Evolutionary conservation across 1,139 yeast genomes (phyloP), one percentile per base, ranked within the genome.

Genomic region (Suhomyces taliae): DNA sequence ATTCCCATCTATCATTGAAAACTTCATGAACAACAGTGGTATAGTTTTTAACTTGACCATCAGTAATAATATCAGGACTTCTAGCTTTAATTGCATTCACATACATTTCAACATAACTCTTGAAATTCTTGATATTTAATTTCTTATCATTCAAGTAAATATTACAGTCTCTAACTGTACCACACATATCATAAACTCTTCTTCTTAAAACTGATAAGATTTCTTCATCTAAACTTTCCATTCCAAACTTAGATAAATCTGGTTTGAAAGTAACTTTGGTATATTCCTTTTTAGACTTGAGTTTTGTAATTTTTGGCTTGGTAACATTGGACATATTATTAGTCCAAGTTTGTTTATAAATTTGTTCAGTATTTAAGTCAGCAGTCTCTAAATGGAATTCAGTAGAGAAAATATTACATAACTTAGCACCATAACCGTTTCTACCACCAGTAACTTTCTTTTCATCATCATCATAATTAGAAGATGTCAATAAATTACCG

Each of bases 401-500:
- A 3, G 91, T 87, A 24, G 97, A 90, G 90, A 57, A 95, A 88
- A 69, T 95, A 87, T 78, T 95, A 89, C 66, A 95, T 49, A 75
- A 74, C 65, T 95, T 95, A 41, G 99, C 99, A 68, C 99, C 99
- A 64, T 83, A 95, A 55, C 99, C 99, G 64, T 95, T 95, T 75
- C 99, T 83, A 67, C 99, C 99, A 73, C 99, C 99, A 2, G 97
- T 90, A 27, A 95, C 98, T 66, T 95, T 95, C 70, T 88, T 89
- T 61, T 93, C 87, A 54, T 93, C 83, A 64, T 95, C 99, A 64
- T 95, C 97, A 66, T 95, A 95, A 67, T 95, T 95, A 33, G 97
- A 89, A 2, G 98, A 91, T 0, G 99, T 95, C 58, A 95, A 79
- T 53, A 95, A 79, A 62, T 93, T 90, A 49, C 99, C 99, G 67